phyloP scores from a whole-genome alignment of 2,329 filamentous ascomycete genomes.

The Diaporthe vaccinii region DNA sequence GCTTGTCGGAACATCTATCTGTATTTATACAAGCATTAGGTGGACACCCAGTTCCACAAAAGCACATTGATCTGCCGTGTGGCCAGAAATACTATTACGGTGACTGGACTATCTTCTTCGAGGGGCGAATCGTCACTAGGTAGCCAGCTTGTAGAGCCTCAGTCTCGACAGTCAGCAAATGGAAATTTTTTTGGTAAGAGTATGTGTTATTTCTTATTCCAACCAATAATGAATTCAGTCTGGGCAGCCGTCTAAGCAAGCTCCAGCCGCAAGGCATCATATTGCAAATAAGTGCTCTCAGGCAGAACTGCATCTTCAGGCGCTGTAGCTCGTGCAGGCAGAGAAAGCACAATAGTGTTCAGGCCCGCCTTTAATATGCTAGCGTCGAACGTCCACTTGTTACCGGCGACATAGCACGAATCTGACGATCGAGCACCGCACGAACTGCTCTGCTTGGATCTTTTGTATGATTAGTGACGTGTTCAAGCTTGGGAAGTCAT shows the following conservation, averaged over 20 bases:
- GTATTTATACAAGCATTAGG: too few species aligned
- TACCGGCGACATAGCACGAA: constrained; percentile 22
- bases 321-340: background rate
- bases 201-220: too few species aligned
- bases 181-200: rapidly evolving
- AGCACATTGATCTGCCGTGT: too few species aligned
- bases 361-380: background rate
- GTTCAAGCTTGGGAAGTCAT: background rate
- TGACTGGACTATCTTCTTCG: too few species aligned
- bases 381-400: constrained; percentile 17
- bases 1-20: too few species aligned
- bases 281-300: constrained; percentile 24
- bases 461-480: background rate
- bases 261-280: constrained; percentile 6
- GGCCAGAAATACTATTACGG: too few species aligned
- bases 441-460: constrained; percentile 22
- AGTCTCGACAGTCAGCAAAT: too few species aligned
- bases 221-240: background rate
- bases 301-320: constrained; percentile 16
- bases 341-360: constrained; percentile 16
- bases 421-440: constrained; percentile 7
- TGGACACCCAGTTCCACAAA: too few species aligned
- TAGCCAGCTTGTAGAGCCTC: too few species aligned
- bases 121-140: too few species aligned
- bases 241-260: background rate